Evolutionary conservation across 352 stramenopile genomes (phyloP).

Genomic region (Pythium dissimile): DNA sequence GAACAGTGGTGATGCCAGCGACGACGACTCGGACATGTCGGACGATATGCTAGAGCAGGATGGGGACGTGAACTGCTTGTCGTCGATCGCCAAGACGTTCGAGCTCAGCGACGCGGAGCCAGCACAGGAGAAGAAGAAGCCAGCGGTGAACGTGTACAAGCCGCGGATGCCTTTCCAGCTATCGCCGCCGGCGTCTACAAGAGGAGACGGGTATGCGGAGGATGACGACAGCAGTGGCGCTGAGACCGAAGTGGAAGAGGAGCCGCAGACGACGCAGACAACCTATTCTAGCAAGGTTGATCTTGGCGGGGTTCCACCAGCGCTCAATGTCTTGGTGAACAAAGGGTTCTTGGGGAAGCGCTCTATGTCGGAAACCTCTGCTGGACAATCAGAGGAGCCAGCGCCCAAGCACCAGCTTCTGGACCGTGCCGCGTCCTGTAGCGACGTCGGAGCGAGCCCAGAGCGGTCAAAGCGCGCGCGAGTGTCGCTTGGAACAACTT

Average conservation of each 20-base stretch:
- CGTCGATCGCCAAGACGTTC: slow-evolving; percentile 54
- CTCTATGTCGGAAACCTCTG: slow-evolving; percentile 5
- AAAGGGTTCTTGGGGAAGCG: slow-evolving; percentile 7
- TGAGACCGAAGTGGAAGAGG: slow-evolving; percentile 61
- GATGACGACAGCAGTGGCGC: slow-evolving; percentile 52
- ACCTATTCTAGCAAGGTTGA: not conserved
- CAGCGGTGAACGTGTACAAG: slow-evolving; percentile 37
- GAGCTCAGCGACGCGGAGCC: slow-evolving; percentile 25
- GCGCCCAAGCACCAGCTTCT: not conserved
- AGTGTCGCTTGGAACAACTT: not conserved
- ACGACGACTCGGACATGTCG: slow-evolving; percentile 58
- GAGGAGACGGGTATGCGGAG: slow-evolving; percentile 13
- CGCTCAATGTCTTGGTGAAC: slow-evolving; percentile 1
- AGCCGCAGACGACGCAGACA: slow-evolving; percentile 24
- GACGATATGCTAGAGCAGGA: slow-evolving; percentile 75
- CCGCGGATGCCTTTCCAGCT: slow-evolving; percentile 30
- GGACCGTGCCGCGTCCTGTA: slow-evolving; percentile 13
- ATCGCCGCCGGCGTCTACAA: slow-evolving; percentile 27
- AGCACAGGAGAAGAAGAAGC: slow-evolving; percentile 24
- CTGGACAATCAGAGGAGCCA: slow-evolving; percentile 5
- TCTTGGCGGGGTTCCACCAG: not conserved
- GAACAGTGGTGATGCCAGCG: slow-evolving; percentile 21
- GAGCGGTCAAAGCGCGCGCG: slow-evolving; percentile 11
- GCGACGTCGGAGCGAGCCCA: slow-evolving; percentile 5
- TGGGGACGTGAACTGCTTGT: slow-evolving; percentile 35